Evolutionary conservation across 176 grass and related monocot species (phyloP), one percentile per base, ranked within the genome.

Genomic region (Alopecurus myosuroides): DNA sequence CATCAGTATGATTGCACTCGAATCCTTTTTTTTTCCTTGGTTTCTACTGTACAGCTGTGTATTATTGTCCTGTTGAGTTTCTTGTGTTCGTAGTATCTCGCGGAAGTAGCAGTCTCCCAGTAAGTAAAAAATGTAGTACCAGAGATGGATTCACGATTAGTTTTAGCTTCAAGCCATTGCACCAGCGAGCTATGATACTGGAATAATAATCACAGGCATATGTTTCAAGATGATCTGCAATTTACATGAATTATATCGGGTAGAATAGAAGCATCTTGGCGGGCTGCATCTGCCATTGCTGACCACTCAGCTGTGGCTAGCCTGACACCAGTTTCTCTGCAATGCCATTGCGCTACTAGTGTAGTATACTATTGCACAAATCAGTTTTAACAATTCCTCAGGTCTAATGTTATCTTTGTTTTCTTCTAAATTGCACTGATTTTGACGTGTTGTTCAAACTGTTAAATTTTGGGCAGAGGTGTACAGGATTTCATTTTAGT

Each of bases 121-220:
- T n/a, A n/a, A n/a, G n/a, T n/a, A n/a, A n/a, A n/a, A n/a, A n/a
- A n/a, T 39, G 5, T 39, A 39, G 37, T 39, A 39, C 5, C 37
- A 39, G 7, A 88, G 34, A 81, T 76, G 74, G 63, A 57, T 62
- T 9, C 1, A 68, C 14, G 12, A 40, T 37, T 91, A 36, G 77
- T 90, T 86, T 90, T 90, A 83, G 49, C 65, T 78, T 69, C 51
- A 74, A 77, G 70, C 65, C 79, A 81, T 34, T n/a, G n/a, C n/a
- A n/a, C n/a, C n/a, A n/a, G n/a, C n/a, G n/a, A n/a, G n/a, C n/a
- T n/a, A n/a, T n/a, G n/a, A n/a, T n/a, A n/a, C n/a, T n/a, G n/a
- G n/a, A n/a, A n/a, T n/a, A n/a, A n/a, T 39, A 39, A 39, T 7
- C 37, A 7, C 7, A 39, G 37, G 37, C 37, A 39, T 6, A 4